Conservation (phyloP, 805 yeast species). For the Saturnispora diversa region DNA sequence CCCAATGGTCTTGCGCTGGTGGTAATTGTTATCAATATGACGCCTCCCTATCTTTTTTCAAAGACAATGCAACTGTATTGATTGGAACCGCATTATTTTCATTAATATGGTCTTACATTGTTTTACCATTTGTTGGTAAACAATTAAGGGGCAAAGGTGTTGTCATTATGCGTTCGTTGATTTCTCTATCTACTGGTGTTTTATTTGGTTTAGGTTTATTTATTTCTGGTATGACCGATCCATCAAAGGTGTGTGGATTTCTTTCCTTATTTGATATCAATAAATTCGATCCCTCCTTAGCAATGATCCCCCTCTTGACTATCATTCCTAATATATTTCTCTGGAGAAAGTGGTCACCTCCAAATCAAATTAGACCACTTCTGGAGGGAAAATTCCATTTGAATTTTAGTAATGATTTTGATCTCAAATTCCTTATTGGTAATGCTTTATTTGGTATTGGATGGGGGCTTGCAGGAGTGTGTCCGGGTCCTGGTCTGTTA, state of each 20-base stretch:
- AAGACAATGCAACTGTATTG: slow-evolving; percentile 14
- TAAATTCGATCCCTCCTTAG: slow-evolving; percentile 41
- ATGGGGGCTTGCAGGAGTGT: slow-evolving; percentile 45
- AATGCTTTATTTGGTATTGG: slow-evolving; percentile 41
- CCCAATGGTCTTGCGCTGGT: background rate
- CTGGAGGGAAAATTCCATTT: slow-evolving; percentile 21
- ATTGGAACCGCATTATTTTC: slow-evolving; percentile 12
- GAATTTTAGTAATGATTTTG: slow-evolving; percentile 22
- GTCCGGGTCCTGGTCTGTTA: slow-evolving; percentile 46
- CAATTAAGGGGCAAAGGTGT: slow-evolving; percentile 2
- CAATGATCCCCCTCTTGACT: slow-evolving; percentile 35
- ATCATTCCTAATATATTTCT: slow-evolving; percentile 38
- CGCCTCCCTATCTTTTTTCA: slow-evolving; percentile 13
- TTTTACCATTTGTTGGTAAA: slow-evolving; percentile 24
- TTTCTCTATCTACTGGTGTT: slow-evolving; percentile 23
- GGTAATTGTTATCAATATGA: slow-evolving; percentile 21
- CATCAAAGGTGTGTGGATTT: slow-evolving; percentile 40
- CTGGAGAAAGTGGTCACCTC: slow-evolving; percentile 26
- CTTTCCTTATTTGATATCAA: slow-evolving; percentile 30
- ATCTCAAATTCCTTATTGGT: slow-evolving; percentile 33
- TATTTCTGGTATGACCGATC: slow-evolving; percentile 40
- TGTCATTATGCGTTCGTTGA: slow-evolving; percentile 4
- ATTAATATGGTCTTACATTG: slow-evolving; percentile 18
- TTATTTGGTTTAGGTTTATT: slow-evolving; percentile 40
- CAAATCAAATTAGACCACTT: slow-evolving; percentile 16